Base-by-base conservation (phyloP, 805 yeast species). In the Scheffersomyces lignosus region DNA sequence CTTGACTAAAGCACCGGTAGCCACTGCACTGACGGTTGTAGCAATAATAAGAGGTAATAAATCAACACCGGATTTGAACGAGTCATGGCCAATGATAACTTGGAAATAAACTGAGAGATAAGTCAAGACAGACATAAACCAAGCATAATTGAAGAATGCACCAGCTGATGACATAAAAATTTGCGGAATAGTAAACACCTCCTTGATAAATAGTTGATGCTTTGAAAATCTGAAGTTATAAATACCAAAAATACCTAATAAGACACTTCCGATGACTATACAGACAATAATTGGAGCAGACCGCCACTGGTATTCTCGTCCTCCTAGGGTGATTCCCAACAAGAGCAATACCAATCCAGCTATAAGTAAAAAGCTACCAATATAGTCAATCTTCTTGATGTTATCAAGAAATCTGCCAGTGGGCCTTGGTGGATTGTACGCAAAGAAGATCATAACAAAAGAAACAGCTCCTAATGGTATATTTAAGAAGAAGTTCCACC, bases 401-500 rank as follows among this genome's bases (percentile, higher is more conserved):
- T 46, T 49, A 12, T 42, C 48, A 22, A 36, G 27, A 14, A 48
- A 2, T 15, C 31, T 28, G 10, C 51, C 52, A 18, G 29, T 33
- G 2, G 51, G 51, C 31, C 36, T 42, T 0, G 58, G 58, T 5
- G 58, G 57, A 26, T 48, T 47, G 44, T 40, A 54, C n/a, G 41
- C 38, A 4, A 52, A 15, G 17, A 44, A 8, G 31, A 52, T 29
- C 10, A 52, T 40, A 6, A 20, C 37, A 24, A 47, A 37, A 1
- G 58, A 52, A 3, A 46, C 14, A n/a, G 45, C 57, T 1, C 58
- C 58, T 15, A 54, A 20, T 5, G 58, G 58, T 10, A 54, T 33
- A 30, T 52, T 54, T 36, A 54, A 41, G 39, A 45, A 54, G 41
- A 52, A 54, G 18, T 56, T 49, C 58, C 58, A 54, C 9, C 58